Evolutionary conservation across 257 asterid species (phyloP), one percentile per base, ranked within the genome.

Genomic region (Marsdenia floribunda): DNA sequence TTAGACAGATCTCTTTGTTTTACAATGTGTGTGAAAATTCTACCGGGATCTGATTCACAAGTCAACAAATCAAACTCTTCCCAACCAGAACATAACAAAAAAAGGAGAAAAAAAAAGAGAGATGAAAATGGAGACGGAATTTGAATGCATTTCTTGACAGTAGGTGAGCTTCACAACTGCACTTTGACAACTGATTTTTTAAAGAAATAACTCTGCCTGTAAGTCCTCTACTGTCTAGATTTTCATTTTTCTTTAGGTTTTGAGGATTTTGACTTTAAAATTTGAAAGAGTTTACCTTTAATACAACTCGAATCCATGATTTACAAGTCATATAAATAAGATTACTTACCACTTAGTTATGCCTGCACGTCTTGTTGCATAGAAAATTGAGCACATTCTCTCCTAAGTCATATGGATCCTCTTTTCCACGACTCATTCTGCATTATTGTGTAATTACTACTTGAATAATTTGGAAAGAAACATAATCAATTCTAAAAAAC

Each of bases 91-190:
- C 33, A n/a, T 29, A 29, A 29, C 33, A 29, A 29, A 29, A 29
- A 29, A 29, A 0, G 29, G 6, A 0, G 1, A 6, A 21, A 54
- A 54, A 3, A 52, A 3, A 14, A 2, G 15, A 14, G 2, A 18
- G 0, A 33, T 6, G 33, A 19, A 70, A 33, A 24, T 14, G 15
- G 11, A 29, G 10, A 1, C 57, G 12, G 9, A 18, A 24, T 49
- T 19, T 52, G 21, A 50, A 29, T 37, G 60, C 47, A 50, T 50
- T 50, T 70, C 58, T 70, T 50, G 47, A 54, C 60, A 52, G 42
- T 18, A 35, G 74, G 74, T n/a, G 21, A 49, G 61, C 44, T 70
- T 49, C 44, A 19, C 74, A 26, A 49, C 44, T 70, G 61, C 61
- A 70, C 22, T 33, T 70, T 70, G 58, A 35, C 44, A 26, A n/a